phyloP scores from a whole-genome alignment of 495 filamentous ascomycete species.

The Aspergillus bridgeri region DNA sequence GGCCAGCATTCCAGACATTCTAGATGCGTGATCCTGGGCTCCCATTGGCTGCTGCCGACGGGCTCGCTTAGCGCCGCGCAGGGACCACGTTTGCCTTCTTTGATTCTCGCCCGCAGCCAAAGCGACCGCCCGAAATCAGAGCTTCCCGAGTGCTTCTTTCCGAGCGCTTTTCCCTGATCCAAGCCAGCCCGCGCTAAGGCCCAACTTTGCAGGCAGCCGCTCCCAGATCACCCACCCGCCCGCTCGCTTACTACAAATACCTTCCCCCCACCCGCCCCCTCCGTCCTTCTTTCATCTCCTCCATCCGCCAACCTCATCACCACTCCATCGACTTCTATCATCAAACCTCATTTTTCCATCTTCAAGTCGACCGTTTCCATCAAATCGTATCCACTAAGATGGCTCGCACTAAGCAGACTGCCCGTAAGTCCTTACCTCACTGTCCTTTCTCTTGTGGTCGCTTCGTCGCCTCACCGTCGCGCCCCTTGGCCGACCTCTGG shows the following conservation, averaged over 20 bases:
- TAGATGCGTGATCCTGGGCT: slow-evolving; percentile 39
- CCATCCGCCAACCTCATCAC: slow-evolving; percentile 26
- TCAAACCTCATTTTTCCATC: slow-evolving; percentile 50
- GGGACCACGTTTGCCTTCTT: slow-evolving; percentile 13
- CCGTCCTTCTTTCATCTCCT: slow-evolving; percentile 48
- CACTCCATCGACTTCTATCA: slow-evolving; percentile 38
- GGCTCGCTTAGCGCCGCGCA: slow-evolving; percentile 38
- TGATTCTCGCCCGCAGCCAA: slow-evolving; percentile 34
- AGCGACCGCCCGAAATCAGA: slow-evolving; percentile 29
- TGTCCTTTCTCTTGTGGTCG: slow-evolving; percentile 18
- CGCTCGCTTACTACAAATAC: slow-evolving; percentile 47
- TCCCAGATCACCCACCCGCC: slow-evolving; percentile 42
- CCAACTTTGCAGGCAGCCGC: slow-evolving; percentile 20
- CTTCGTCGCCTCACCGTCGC: slow-evolving; percentile 25
- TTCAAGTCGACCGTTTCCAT: slow-evolving; percentile 45
- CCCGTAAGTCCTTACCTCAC: slow-evolving; percentile 63
- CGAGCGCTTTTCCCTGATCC: slow-evolving; percentile 36
- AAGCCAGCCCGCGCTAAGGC: slow-evolving; percentile 23
- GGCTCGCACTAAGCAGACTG: slow-evolving; percentile 99
- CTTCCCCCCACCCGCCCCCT: slow-evolving; percentile 47
- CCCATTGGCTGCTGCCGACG: slow-evolving; percentile 34
- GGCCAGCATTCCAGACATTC: slow-evolving; percentile 34
- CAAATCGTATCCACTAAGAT: slow-evolving; percentile 58
- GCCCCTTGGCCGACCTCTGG: slow-evolving; percentile 21
- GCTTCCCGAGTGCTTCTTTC: slow-evolving; percentile 39